Conservation (phyloP, 352 stramenopile genomes). For the Nothophytophthora sp. region DNA sequence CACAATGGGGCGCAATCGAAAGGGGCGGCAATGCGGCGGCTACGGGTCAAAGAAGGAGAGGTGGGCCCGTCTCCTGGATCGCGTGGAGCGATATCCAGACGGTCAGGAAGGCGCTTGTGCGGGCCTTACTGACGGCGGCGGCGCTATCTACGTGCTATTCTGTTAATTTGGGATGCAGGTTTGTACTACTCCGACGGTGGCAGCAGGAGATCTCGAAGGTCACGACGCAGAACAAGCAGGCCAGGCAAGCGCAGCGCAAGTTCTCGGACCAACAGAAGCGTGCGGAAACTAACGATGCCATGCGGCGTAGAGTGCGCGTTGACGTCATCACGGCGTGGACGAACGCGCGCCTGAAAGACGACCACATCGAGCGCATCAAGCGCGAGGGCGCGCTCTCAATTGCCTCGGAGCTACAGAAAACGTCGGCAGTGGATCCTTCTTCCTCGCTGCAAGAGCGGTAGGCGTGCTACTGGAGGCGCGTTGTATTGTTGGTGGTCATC, state of each 20-base stretch:
- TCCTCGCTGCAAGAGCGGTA: constrained; percentile 69
- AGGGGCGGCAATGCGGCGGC: constrained; percentile 71
- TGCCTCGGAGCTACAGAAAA: constrained; percentile 57
- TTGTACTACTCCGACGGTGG: constrained; percentile 61
- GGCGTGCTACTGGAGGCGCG: neutral
- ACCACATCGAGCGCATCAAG: constrained; percentile 73
- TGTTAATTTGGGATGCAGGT: constrained; percentile 29
- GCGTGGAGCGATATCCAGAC: neutral
- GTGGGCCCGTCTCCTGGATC: constrained; percentile 8
- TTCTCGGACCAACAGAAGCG: constrained; percentile 40
- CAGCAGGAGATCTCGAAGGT: constrained; percentile 62
- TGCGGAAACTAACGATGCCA: constrained; percentile 34
- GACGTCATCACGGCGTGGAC: constrained; percentile 73
- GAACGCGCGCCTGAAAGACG: constrained; percentile 72
- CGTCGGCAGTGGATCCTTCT: constrained; percentile 27
- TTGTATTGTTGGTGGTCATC: neutral
- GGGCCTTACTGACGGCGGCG: neutral
- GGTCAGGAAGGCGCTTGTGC: too few species aligned
- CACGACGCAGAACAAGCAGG: constrained; percentile 41
- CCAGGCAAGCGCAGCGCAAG: constrained; percentile 47
- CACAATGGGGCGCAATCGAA: constrained; percentile 67
- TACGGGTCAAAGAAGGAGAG: constrained; percentile 76
- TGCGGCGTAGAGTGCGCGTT: constrained; percentile 68
- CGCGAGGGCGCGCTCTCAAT: constrained; percentile 61
- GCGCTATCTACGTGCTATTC: neutral